Evolutionary conservation across 345 rosid genomes (phyloP).

Genomic region (Dipteronia sinensis): DNA sequence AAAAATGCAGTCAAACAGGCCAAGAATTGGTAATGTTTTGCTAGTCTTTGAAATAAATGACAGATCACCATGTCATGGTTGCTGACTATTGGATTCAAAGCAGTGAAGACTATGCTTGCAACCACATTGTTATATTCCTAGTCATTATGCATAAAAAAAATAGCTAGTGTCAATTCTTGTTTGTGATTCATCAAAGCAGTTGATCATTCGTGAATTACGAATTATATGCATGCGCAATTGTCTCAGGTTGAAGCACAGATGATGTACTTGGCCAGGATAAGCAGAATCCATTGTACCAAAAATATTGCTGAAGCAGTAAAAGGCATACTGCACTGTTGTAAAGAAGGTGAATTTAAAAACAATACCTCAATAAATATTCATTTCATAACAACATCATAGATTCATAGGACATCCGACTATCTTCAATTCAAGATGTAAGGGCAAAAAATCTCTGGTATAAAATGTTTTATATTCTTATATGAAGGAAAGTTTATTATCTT

Average conservation of each 20-base stretch:
- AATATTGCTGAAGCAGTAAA: neutral
- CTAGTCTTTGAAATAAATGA: too few species aligned
- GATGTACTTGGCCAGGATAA: neutral
- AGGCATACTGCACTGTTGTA: neutral
- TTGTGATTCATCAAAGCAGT: neutral
- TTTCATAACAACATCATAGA: neutral
- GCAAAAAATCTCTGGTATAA: neutral
- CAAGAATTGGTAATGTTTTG: too few species aligned
- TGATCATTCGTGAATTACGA: neutral
- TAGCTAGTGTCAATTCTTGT: neutral
- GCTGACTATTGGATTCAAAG: neutral
- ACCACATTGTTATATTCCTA: neutral
- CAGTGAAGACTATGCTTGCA: neutral
- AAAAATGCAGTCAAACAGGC: too few species aligned
- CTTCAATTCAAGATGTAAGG: neutral
- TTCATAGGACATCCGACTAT: neutral
- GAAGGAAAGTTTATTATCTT: too few species aligned
- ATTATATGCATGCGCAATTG: neutral
- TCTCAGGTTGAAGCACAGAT: constrained; percentile 4
- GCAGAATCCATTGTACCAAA: neutral
- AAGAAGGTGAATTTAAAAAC: too few species aligned
- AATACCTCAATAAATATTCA: neutral
- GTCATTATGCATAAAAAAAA: neutral
- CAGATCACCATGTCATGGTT: neutral
- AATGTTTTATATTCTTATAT: neutral